phyloP scores from a whole-genome alignment of 768 basidiomycete genomes.

The Suillus fuscotomentosus region DNA sequence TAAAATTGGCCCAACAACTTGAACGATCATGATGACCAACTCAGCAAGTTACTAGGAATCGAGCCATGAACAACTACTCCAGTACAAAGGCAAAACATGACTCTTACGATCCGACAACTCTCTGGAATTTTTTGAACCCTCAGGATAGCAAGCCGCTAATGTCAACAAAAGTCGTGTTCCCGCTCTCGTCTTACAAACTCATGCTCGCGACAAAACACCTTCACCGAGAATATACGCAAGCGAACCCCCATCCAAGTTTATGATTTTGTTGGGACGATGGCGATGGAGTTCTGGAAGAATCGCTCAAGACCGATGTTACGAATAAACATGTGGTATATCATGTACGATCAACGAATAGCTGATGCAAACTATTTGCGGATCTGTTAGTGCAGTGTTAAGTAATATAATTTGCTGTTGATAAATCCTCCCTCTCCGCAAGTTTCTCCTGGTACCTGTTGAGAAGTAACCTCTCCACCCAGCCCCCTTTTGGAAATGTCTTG shows the following conservation, averaged over 20 bases:
- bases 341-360: background rate
- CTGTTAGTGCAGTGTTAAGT: background rate
- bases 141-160: background rate
- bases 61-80: background rate
- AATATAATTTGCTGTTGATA: background rate
- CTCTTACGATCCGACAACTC: background rate
- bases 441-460: conserved; percentile 56
- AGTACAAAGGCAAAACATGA: background rate
- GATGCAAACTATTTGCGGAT: background rate
- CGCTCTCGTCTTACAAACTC: too few species aligned
- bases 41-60: background rate
- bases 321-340: background rate
- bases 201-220: too few species aligned
- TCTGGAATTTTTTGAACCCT: background rate
- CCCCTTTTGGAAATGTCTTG: conserved; percentile 73
- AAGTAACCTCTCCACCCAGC: conserved; percentile 86
- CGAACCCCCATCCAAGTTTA: background rate
- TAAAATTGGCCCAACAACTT: background rate
- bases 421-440: background rate
- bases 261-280: background rate
- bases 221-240: too few species aligned
- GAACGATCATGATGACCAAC: too few species aligned
- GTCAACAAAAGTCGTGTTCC: too few species aligned
- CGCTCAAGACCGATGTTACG: background rate
- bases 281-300: background rate